Evolutionary conservation across 331 rosid species (phyloP).

Genomic region (Rhamnella rubrinervis): DNA sequence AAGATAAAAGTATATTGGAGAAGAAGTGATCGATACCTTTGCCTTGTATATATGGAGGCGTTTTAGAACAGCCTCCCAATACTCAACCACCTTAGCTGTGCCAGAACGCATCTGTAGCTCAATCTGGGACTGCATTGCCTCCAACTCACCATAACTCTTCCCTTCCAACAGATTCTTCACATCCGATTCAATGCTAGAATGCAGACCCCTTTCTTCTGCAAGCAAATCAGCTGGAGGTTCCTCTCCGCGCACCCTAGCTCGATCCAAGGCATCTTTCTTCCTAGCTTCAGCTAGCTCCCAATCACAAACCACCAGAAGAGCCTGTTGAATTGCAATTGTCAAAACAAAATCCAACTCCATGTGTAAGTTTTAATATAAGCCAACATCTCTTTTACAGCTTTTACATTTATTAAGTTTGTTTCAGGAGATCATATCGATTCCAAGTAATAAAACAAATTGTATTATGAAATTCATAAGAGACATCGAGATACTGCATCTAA

Average conservation of each 20-base stretch:
- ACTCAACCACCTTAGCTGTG: conserved; percentile 91
- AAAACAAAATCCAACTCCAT: conserved; percentile 20
- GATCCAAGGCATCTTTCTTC: conserved; percentile 85
- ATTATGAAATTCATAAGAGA: background rate
- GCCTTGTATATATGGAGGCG: conserved; percentile 91
- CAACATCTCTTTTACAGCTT: background rate
- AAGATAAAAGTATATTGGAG: conserved; percentile 6
- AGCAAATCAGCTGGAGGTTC: conserved; percentile 93
- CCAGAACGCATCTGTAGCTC: conserved; percentile 93
- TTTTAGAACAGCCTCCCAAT: conserved; percentile 91
- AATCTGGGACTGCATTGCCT: conserved; percentile 62
- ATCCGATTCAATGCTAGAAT: conserved; percentile 81
- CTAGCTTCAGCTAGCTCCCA: conserved; percentile 95
- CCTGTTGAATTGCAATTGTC: conserved; percentile 46
- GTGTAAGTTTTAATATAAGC: conserved; percentile 10
- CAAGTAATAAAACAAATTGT: background rate
- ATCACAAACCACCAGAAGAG: conserved; percentile 85
- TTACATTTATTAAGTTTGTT: background rate
- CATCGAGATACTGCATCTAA: background rate
- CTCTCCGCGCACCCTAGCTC: conserved; percentile 98
- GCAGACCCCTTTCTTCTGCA: conserved; percentile 98
- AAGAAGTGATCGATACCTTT: conserved; percentile 56
- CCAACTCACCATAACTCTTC: conserved; percentile 69
- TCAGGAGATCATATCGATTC: background rate
- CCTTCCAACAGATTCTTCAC: conserved; percentile 75